phyloP scores from a whole-genome alignment of 2,329 filamentous ascomycete species.

The Alternaria hordeiaustralica region DNA sequence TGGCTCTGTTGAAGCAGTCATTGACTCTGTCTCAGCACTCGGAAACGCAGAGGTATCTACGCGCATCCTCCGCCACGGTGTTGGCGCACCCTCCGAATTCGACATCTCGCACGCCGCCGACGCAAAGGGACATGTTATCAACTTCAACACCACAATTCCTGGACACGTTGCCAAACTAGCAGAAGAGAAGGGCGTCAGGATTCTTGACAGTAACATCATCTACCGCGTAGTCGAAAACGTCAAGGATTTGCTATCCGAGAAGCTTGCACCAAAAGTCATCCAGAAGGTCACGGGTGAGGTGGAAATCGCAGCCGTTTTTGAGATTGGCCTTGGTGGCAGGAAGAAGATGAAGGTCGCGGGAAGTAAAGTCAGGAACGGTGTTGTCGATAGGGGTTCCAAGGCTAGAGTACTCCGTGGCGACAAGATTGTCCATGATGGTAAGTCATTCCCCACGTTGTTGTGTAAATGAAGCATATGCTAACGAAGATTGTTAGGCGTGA shows the following conservation, averaged over 20 bases:
- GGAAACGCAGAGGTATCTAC: conserved; percentile 85
- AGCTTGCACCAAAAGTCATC: conserved; percentile 70
- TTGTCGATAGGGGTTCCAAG: conserved; percentile 67
- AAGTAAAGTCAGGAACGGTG: conserved; percentile 83
- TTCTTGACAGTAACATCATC: conserved; percentile 87
- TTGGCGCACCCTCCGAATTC: conserved; percentile 81
- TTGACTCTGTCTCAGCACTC: conserved; percentile 75
- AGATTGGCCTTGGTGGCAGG: conserved; percentile 78
- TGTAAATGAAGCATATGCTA: not conserved
- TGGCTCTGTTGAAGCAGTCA: conserved; percentile 90
- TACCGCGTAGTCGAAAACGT: conserved; percentile 80
- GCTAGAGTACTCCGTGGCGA: conserved; percentile 76
- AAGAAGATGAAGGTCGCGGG: conserved; percentile 80
- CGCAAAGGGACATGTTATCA: conserved; percentile 77
- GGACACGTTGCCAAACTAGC: conserved; percentile 73
- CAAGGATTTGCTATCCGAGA: conserved; percentile 69
- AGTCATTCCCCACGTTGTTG: conserved; percentile 45
- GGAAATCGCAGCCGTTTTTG: conserved; percentile 81
- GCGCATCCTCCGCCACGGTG: conserved; percentile 75
- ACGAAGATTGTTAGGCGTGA: conserved; percentile 63
- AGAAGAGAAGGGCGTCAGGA: conserved; percentile 71
- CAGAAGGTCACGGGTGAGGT: conserved; percentile 84
- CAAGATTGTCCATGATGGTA: conserved; percentile 81
- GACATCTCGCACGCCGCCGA: conserved; percentile 87
- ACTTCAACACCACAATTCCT: conserved; percentile 80